Base-by-base conservation (phyloP, 148 eudicot species). In the Vaccinium corymbosum region DNA sequence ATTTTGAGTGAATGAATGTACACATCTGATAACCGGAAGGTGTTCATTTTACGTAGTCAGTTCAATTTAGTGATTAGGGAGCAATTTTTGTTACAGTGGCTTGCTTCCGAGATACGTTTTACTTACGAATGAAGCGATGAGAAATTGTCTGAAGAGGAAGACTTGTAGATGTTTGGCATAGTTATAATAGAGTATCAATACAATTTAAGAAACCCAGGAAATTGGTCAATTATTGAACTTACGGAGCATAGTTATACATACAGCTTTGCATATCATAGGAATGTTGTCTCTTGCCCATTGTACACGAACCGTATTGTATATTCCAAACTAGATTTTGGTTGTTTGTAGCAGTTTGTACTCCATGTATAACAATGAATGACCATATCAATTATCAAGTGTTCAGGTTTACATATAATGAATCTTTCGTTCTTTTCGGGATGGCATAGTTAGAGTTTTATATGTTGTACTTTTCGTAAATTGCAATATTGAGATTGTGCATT, bases 131-230 rank as follows among this genome's bases (percentile, higher is more conserved):
- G 82, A 52, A 10, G 59, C 14, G 35, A 79, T 53, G 76, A 70
- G 51, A 32, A 59, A 13, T 32, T 49, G 52, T 76, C 70, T n/a
- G 52, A 57, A 83, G 12, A 72, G 79, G 79, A 82, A 72, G 78
- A 73, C 56, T 27, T 46, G 55, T 61, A 59, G 80, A 59, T 48
- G 53, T 25, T 61, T 42, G 35, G 22, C 19, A 46, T 32, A 16
- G 25, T 48, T 70, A 25, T 49, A 20, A 25, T 66, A 20, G 6
- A 6, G 42, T 27, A 53, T n/a, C 76, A 7, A 76, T 32, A 76
- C 80, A 38, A 51, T n/a, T 64, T 0, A 42, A 53, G 48, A 48
- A n/a, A 20, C 66, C 42, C 25, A 57, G 35, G 32, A 35, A 16
- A 80, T 72, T 61, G 46, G 14, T 38, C 29, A 57, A 50, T 80